Base-by-base conservation (phyloP, 805 yeast species). In the Candida bentonensis region DNA sequence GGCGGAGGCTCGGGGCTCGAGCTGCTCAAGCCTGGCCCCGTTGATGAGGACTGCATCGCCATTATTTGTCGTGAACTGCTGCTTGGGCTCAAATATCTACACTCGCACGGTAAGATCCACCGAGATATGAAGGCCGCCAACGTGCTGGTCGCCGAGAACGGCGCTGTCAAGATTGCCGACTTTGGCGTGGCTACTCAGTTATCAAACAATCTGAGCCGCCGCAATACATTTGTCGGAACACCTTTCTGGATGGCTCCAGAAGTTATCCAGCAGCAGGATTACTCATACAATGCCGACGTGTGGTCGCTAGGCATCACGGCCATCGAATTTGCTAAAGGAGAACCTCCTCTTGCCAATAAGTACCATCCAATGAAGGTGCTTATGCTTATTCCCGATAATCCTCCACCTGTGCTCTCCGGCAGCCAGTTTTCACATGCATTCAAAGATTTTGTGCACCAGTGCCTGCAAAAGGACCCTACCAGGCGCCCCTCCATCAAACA, bases 211-310 rank as follows among this genome's bases (percentile, higher is more conserved):
- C 63, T 75, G 46, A 68, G 74, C 15, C 68, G 76, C 4, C 49
- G 70, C 33, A 64, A 66, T 48, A 66, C 71, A 13, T 67, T 66
- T 52, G 71, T 67, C 4, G 71, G 71, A 2, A 66, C 71, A 3
- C 71, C 71, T 20, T 92, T 87, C 59, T 92, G 98, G 98, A 92
- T 92, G 98, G 96, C 98, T 0, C 98, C 98, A 0, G 98, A 89
- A 61, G 98, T 89, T 25, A 89, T 89, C 33, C 73, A 84, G 65
- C 96, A 89, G 61, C 94, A 75, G 50, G 75, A 72, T 48, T 74
- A 78, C 51, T 75, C 78, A n/a, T 79, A 73, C 44, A 71, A 75
- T 43, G 88, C 89, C 0, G 92, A 82, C 59, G 70, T 82, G 2
- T 82, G 92, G 92, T 78, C 85, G 5, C 62, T 82, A 47, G 92